Evolutionary conservation across 352 stramenopile genomes (phyloP), one percentile per base, ranked within the genome.

Genomic region (Pythium apleroticum): DNA sequence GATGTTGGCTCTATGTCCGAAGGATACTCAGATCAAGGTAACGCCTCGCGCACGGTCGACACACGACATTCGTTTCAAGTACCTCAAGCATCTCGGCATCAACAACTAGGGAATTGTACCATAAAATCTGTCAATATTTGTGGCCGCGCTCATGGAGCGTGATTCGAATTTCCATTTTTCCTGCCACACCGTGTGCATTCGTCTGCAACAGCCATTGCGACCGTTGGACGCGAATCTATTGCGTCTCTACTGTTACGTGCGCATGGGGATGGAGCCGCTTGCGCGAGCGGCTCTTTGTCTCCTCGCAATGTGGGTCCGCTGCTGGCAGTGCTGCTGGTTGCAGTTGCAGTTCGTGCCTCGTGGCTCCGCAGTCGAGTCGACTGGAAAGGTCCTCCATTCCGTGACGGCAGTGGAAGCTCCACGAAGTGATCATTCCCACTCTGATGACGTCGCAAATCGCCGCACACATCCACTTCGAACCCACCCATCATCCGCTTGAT

Each of bases 1-100:
- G 19, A 77, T 73, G 60, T 71, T 90, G 30, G 73, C 75, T 30
- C 72, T 83, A 31, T 78, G 72, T 52, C 73, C 74, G 12, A 65
- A 61, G n/a, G 60, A 87, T 60, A 89, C 81, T 64, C 76, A 91
- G 66, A 84, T 93, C 52, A 74, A 89, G 62, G 71, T 95, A 45
- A 74, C 84, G n/a, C 81, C 86, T 20, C 82, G 86, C 55, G 76
- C 82, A 7, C 81, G 84, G 11, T 90, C 84, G 35, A 77, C 81
- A 11, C 80, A 90, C 37, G 84, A 91, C 53, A 81, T 95, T 55
- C 84, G 86, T 20, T 93, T 95, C 71, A 93, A 95, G 71, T 95
- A 95, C 60, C 71, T 95, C 28, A 93, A 93, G 68, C 86, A 95
- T 60, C 74, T 95, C 30, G 86, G 86, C 46, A 95, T 95, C 43